Evolutionary conservation across 78 protist genomes (phyloP), one percentile per base, ranked within the genome.

Genomic region (Polysphondylium violaceum): DNA sequence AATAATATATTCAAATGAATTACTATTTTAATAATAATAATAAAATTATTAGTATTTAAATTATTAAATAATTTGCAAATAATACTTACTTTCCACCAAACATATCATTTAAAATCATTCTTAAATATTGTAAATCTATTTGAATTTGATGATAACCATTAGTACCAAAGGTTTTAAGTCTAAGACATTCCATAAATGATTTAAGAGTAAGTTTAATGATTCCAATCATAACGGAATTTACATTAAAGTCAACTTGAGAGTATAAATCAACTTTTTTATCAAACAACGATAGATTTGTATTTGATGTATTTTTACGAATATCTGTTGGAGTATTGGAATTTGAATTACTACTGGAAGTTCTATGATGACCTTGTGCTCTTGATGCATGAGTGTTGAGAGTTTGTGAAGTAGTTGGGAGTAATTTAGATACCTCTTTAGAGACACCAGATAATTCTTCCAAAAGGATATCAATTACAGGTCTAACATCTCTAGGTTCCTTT

Each of bases 121-220:
- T 67, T 29, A 83, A 63, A 74, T 55, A 83, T 25, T 63, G 50
- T n/a, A 69, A 63, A 58, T 83, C 91, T 6, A 83, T 40, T 59
- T 69, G 79, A 56, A 83, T 83, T 43, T 83, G 91, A 43, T 69
- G 91, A 33, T 40, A 69, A 40, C 91, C 91, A 69, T 83, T 83
- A 31, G 91, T 67, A 40, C 91, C 91, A 69, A 83, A 83, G 3
- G 91, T 83, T 71, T 83, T 83, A 21, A 53, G 31, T 23, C 79
- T 47, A 9, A 83, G 31, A 58, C 71, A 83, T 59, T 83, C 91
- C 67, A 43, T 69, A 36, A 55, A 83, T 9, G 91, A 58, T 51
- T 83, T 83, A 0, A 83, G 27, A 21, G 79, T n/a, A 19, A 83
- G 11, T 60, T 69, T 83, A 2, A 83, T 23, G 17, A 69, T 58